Evolutionary conservation across 768 basidiomycete species (phyloP), one percentile per base, ranked within the genome.

Genomic region (Boletus rubescentipes): DNA sequence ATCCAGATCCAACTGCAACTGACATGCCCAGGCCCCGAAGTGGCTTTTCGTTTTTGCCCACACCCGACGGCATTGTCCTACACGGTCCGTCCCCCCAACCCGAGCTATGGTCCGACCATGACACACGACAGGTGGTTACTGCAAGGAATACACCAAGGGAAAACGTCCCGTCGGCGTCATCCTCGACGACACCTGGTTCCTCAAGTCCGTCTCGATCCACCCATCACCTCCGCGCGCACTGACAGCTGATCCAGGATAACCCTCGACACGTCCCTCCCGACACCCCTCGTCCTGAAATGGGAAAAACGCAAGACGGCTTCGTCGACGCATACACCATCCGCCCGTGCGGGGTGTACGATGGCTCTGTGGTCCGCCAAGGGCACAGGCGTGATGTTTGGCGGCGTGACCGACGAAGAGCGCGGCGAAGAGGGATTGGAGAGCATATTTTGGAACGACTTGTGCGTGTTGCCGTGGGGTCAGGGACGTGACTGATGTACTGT

Each of bases 111-210:
- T 12, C 12, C 14, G 29, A 50, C 37, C 12, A 20, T 26, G 12
- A 4, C 3, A 1, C 44, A 9, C 18, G 2, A 16, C 46, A 91
- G 89, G 91, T 11, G 94, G 94, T 0, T 96, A 96, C 67, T 91
- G 87, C 66, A 95, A 97, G 67, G 89, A 92, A 70, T 95, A 94
- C 61, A 64, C 72, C 20, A 93, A 94, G 65, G 91, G 92, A 3
- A 91, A 92, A 64, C 83, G 89, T 1, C 86, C 89, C 0, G 73
- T 91, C 12, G 93, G 93, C 1, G 76, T 93, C n/a, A 92, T 90
- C 74, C 77, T 95, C 7, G 91, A 93, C 16, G 93, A 97, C 64
- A 91, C 89, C 0, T 97, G 93, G 94, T 76, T 93, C 48, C 77
- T 97, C 7, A 81, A 82, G 87, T 90, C 50, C 3, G 79, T 69